Base-by-base conservation (phyloP, 2,329 filamentous ascomycete species). In the Bretziella fagacearum region DNA sequence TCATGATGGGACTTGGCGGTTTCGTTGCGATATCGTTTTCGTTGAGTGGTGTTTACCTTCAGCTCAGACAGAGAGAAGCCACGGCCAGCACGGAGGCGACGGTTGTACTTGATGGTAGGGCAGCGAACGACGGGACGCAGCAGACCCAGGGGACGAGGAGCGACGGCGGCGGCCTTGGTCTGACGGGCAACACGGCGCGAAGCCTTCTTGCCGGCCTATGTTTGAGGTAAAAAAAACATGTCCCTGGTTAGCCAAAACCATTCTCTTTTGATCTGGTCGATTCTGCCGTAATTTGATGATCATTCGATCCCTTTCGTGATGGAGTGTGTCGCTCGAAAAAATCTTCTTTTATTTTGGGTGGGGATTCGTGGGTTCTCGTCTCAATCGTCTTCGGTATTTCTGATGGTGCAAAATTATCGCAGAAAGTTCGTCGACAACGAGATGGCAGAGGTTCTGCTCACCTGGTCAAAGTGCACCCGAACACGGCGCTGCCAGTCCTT, bases 401-500 rank as follows among this genome's bases (percentile, higher is more conserved):
- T 36, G 20, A 33, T 22, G 32, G 20, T 23, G 40, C 20, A 29
- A 26, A 30, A 30, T 25, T 15, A 29, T 40, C 33, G 39, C 42
- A 42, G 36, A 50, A 44, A 41, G 36, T 39, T 50, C 45, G 33
- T 50, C 40, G 48, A 47, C 33, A 35, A 43, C 45, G 44, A 44
- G 45, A 44, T 50, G 44, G 40, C 48, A 39, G 44, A 42, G 39
- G 39, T 40, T 44, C 44, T 50, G 40, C 48, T 50, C 45, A 93
- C 89, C 86, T 96, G 91, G 77, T 98, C 86, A 75, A 98, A 98
- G 79, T 98, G 91, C 71, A 84, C 84, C 73, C 86, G 84, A 66
- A 98, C 91, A 73, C 87, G 84, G 74, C 86, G 84, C 73, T 96
- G 87, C 91, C 91, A 98, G 78, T 98, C 87, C 85, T 94, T 95